Conservation (phyloP, 2,329 filamentous ascomycete genomes). For the Fusarium camptoceras region DNA sequence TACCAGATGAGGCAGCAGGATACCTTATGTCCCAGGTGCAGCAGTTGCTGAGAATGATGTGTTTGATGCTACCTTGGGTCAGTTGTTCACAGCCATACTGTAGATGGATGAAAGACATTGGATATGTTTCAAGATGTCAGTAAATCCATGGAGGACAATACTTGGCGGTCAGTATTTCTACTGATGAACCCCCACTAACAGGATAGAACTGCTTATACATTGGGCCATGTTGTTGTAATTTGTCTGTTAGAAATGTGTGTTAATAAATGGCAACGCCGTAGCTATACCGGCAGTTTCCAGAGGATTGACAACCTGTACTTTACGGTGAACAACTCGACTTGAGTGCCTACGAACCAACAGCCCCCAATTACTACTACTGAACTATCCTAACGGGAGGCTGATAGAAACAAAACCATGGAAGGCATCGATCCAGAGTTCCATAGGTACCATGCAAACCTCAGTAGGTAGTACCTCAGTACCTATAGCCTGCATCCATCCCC, state of each 20-base stretch:
- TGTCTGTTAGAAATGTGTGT: conserved; percentile 21
- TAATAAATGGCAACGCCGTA: conserved; percentile 22
- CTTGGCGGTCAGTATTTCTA: too few relatives aligned
- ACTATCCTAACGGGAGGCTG: not conserved
- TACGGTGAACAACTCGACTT: not conserved
- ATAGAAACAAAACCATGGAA: not conserved
- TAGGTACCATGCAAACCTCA: not conserved
- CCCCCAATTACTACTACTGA: too few relatives aligned
- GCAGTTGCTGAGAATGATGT: not conserved
- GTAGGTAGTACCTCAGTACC: conserved; percentile 2
- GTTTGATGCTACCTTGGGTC: conserved; percentile 8
- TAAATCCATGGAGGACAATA: not conserved
- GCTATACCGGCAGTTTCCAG: conserved; percentile 25
- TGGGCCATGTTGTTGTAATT: not conserved
- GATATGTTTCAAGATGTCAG: not conserved
- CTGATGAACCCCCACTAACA: not conserved
- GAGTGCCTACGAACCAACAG: too few relatives aligned
- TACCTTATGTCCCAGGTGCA: conserved; percentile 27
- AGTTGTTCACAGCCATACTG: not conserved
- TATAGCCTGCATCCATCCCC: conserved; percentile 26
- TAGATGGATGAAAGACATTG: not conserved
- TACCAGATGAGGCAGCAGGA: conserved; percentile 11
- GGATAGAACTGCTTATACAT: not conserved
- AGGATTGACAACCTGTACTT: not conserved
- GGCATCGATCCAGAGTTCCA: too few relatives aligned